phyloP scores from a whole-genome alignment of 2,329 filamentous ascomycete genomes.

The Trichoderma sp. region DNA sequence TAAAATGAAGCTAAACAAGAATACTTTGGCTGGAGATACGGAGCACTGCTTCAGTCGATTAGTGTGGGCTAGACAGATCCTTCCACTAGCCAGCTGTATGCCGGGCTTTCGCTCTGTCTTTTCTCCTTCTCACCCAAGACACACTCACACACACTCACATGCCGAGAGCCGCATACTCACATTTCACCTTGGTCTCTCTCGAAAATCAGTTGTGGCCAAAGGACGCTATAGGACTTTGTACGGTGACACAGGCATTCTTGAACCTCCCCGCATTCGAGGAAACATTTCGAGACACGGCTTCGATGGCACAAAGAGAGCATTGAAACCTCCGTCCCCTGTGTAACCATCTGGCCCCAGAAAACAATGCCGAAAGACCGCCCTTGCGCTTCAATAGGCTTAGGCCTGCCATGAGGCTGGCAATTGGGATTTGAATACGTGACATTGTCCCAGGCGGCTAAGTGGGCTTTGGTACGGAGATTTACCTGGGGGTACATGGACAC shows the following conservation, averaged over 20 bases:
- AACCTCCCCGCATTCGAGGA: neutral
- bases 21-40: neutral
- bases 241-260: neutral
- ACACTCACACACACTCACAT: neutral
- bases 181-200: neutral
- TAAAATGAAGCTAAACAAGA: neutral
- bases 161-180: neutral
- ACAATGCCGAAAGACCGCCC: slow-evolving; percentile 7
- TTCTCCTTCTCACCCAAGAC: neutral
- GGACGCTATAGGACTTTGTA: neutral
- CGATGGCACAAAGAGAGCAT: neutral
- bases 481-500: slow-evolving; percentile 1
- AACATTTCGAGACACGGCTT: neutral
- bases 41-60: neutral
- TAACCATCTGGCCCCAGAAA: neutral
- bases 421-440: slow-evolving; percentile 1
- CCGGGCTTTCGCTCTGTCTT: neutral
- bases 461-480: slow-evolving; percentile 15
- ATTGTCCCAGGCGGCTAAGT: neutral
- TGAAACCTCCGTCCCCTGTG: neutral
- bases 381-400: neutral
- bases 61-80: neutral
- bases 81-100: neutral
- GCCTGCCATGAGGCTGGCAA: slow-evolving; percentile 4
- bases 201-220: neutral